A percentile compares a stretch with the other conserved stretches of the same genome.
phyloP scores from a whole-genome alignment of 208 protist genomes.

The Acanthamoeba triangularis region DNA sequence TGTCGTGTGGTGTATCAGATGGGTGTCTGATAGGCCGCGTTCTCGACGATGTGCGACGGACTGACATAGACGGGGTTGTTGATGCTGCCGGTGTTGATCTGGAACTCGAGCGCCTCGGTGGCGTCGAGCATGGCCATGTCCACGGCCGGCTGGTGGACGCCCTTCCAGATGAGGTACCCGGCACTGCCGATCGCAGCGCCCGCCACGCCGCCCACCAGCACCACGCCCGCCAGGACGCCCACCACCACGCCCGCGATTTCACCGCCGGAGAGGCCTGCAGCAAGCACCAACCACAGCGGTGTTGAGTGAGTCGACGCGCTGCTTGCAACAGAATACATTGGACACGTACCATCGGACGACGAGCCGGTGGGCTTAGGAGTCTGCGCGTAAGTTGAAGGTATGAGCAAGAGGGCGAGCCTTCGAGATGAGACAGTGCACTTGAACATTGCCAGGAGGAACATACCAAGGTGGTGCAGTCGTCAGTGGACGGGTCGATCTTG shows the following conservation, averaged over 20 bases:
- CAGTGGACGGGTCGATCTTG: background rate
- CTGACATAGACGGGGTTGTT: conserved; percentile 20
- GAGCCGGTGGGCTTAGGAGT: no score
- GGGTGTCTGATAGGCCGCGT: conserved; percentile 25
- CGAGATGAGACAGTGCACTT: no score
- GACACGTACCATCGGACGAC: no score
- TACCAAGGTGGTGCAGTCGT: conserved; percentile 54
- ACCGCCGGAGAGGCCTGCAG: background rate
- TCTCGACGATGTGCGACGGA: background rate
- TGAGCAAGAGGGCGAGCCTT: no score
- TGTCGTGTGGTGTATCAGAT: background rate
- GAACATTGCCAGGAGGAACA: no score
- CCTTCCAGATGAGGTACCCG: conserved; percentile 3
- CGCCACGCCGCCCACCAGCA: conserved; percentile 16
- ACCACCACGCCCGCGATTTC: background rate
- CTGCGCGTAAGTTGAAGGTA: no score
- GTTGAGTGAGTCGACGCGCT: no score
- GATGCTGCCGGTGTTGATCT: conserved; percentile 28
- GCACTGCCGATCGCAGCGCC: background rate
- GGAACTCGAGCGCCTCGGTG: conserved; percentile 23
- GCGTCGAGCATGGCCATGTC: background rate
- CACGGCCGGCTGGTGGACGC: background rate
- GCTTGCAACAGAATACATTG: no score
- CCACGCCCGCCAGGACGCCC: background rate
- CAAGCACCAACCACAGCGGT: background rate